Evolutionary conservation across 2,329 filamentous ascomycete species (phyloP).

Genomic region (Aspergillus proliferans): DNA sequence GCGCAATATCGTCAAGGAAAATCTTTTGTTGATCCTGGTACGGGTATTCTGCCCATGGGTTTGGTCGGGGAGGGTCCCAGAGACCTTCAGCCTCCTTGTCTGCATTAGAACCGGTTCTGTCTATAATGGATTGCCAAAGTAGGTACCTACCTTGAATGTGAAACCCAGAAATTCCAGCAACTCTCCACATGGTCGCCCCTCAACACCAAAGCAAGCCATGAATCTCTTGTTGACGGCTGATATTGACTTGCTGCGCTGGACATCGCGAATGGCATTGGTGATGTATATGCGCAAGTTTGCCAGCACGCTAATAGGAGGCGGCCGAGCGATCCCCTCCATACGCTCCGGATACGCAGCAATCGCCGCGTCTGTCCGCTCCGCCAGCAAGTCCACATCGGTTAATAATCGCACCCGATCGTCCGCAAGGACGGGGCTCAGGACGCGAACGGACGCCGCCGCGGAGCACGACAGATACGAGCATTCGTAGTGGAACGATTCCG

Average conservation of each 20-base stretch:
- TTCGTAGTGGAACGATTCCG: slow-evolving; percentile 47
- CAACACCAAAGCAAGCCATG: slow-evolving; percentile 55
- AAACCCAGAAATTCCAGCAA: slow-evolving; percentile 57
- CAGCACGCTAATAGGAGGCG: slow-evolving; percentile 50
- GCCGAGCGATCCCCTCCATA: slow-evolving; percentile 46
- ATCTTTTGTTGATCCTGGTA: slow-evolving; percentile 37
- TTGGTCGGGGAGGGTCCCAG: slow-evolving; percentile 40
- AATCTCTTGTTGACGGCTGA: slow-evolving; percentile 59
- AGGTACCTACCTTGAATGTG: slow-evolving; percentile 35
- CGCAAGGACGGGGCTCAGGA: slow-evolving; percentile 49
- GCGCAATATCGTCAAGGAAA: slow-evolving; percentile 54
- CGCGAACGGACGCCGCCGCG: slow-evolving; percentile 46
- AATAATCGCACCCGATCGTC: slow-evolving; percentile 46
- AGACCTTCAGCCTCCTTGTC: slow-evolving; percentile 27
- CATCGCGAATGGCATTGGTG: slow-evolving; percentile 49
- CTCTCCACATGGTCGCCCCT: slow-evolving; percentile 47
- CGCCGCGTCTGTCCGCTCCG: slow-evolving; percentile 48
- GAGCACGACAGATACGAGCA: slow-evolving; percentile 57
- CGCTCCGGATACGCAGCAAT: slow-evolving; percentile 48
- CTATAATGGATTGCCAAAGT: neutral
- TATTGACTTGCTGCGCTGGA: slow-evolving; percentile 49
- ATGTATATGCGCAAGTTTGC: slow-evolving; percentile 55
- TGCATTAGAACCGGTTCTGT: neutral
- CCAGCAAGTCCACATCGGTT: slow-evolving; percentile 48
- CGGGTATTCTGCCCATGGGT: slow-evolving; percentile 27